Evolutionary conservation across 257 asterid species (phyloP).

Genomic region (Ballota nigra): DNA sequence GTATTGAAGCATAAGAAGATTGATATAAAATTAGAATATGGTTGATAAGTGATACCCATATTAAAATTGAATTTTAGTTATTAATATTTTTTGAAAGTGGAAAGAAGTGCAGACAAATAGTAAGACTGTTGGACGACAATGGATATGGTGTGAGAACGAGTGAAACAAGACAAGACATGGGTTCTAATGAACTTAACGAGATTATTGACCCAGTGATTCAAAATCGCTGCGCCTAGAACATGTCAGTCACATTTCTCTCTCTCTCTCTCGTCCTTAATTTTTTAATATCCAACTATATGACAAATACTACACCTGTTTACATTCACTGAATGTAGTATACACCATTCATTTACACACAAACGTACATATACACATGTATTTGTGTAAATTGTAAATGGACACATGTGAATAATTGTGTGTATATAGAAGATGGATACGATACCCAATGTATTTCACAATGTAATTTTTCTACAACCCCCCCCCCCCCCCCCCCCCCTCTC

Average conservation of each 20-base stretch:
- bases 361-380: neutral
- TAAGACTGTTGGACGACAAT: neutral
- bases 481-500: too few relatives aligned
- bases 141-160: neutral
- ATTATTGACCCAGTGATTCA: neutral
- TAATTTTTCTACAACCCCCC: too few relatives aligned
- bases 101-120: neutral
- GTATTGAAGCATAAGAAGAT: neutral
- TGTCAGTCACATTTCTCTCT: too few relatives aligned
- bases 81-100: neutral
- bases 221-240: neutral
- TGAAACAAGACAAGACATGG: neutral
- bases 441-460: neutral
- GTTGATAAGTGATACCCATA: constrained; percentile 3
- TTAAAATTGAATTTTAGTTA: neutral
- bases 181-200: neutral
- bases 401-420: neutral
- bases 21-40: neutral
- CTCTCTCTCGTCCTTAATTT: too few relatives aligned
- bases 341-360: neutral
- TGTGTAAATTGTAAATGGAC: neutral
- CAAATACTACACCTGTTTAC: neutral
- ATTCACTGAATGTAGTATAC: neutral
- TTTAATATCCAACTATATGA: neutral
- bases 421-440: neutral